Evolutionary conservation across 2,329 filamentous ascomycete genomes (phyloP).

Genomic region (Acephala macrosclerotiorum): DNA sequence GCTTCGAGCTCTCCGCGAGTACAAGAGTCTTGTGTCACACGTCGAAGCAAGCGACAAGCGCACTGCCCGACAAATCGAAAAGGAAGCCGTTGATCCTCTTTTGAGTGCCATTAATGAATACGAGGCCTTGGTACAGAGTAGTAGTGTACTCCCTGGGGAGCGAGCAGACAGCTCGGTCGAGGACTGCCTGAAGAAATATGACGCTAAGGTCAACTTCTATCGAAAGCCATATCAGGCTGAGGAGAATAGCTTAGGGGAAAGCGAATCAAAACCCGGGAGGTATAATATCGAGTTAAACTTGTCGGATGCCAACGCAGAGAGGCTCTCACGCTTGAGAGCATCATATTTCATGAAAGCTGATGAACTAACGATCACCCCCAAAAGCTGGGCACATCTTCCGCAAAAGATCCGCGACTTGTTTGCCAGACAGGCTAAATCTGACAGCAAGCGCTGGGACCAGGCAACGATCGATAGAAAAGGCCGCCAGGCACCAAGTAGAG

Average conservation of each 20-base stretch:
- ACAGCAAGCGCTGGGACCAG: background rate
- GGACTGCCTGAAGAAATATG: constrained; percentile 12
- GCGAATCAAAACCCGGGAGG: background rate
- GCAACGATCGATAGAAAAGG: constrained; percentile 30
- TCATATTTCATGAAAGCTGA: background rate
- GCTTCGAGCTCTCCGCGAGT: constrained; percentile 19
- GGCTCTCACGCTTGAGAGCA: background rate
- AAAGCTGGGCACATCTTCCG: constrained; percentile 7
- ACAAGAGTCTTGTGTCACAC: background rate
- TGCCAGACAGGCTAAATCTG: background rate
- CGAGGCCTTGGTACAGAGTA: background rate
- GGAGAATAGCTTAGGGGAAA: background rate
- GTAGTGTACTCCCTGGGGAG: background rate
- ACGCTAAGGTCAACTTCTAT: constrained; percentile 22
- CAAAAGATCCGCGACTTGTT: constrained; percentile 2
- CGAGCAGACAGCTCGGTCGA: background rate
- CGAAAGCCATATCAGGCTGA: constrained; percentile 7
- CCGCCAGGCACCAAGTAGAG: constrained; percentile 24
- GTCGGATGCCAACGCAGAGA: background rate
- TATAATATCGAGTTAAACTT: background rate
- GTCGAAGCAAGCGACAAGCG: background rate
- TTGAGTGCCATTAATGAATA: constrained; percentile 19
- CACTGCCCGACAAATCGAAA: background rate
- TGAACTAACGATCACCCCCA: background rate
- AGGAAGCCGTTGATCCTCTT: constrained; percentile 20